phyloP scores from a whole-genome alignment of 2,329 filamentous ascomycete species.

The Fusarium albidum region DNA sequence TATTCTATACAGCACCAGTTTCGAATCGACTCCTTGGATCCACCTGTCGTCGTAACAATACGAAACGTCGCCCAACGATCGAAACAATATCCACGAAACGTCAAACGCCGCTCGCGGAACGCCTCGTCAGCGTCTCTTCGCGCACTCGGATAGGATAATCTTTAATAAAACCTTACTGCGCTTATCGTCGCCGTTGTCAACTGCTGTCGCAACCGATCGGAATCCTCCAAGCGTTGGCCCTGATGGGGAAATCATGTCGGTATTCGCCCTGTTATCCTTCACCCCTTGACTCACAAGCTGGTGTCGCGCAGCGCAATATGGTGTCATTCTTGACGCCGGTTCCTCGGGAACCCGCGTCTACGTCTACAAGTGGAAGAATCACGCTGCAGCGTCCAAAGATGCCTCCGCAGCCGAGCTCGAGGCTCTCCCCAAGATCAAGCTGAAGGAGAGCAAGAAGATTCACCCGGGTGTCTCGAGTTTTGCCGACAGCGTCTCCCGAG shows the following conservation, averaged over 20 bases:
- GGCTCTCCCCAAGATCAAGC: slow-evolving; percentile 80
- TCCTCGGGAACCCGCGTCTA: slow-evolving; percentile 96
- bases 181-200: not conserved
- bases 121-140: not conserved
- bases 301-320: slow-evolving; percentile 70
- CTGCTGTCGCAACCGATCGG: slow-evolving; percentile 1
- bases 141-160: not conserved
- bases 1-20: slow-evolving; percentile 9
- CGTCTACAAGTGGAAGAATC: slow-evolving; percentile 92
- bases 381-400: slow-evolving; percentile 68
- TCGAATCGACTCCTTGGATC: slow-evolving; percentile 18
- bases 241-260: slow-evolving; percentile 50
- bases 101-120: not conserved
- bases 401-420: slow-evolving; percentile 54
- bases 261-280: slow-evolving; percentile 12
- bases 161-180: slow-evolving; percentile 1
- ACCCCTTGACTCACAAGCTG: slow-evolving; percentile 26
- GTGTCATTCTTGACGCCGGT: slow-evolving; percentile 95
- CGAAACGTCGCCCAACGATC: slow-evolving; percentile 19
- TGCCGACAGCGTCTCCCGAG: slow-evolving; percentile 75
- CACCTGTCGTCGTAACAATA: slow-evolving; percentile 25
- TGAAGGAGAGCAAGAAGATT: slow-evolving; percentile 92
- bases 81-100: not conserved
- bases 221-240: slow-evolving; percentile 15
- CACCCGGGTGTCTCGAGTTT: slow-evolving; percentile 93